Evolutionary conservation across 768 basidiomycete species (phyloP).

Genomic region (Mycena sanguinolenta): DNA sequence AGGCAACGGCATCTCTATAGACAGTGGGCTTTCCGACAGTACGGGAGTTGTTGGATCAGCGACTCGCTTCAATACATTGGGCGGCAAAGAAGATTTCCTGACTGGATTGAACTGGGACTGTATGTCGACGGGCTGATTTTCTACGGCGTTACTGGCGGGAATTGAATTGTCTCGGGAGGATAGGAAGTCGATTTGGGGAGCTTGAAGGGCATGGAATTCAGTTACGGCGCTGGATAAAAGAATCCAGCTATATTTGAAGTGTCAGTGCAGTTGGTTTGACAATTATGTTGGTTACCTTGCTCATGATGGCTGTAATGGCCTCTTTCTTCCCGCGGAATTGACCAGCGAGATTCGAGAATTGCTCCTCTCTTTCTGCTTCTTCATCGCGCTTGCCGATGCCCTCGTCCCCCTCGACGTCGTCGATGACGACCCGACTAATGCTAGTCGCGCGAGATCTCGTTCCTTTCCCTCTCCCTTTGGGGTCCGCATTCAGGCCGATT

Average conservation of each 20-base stretch:
- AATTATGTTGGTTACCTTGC: constrained; percentile 64
- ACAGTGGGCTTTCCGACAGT: constrained; percentile 23
- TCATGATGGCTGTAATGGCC: constrained; percentile 80
- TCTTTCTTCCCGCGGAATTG: constrained; percentile 80
- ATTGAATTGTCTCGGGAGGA: constrained; percentile 47
- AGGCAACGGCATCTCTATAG: constrained; percentile 8
- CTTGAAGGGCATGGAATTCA: constrained; percentile 63
- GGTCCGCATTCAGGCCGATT: constrained; percentile 59
- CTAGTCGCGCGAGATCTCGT: constrained; percentile 35
- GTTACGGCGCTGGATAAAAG: constrained; percentile 65
- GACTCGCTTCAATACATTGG: constrained; percentile 4
- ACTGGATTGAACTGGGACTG: background rate
- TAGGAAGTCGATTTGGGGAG: constrained; percentile 58
- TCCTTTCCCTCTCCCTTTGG: constrained; percentile 55
- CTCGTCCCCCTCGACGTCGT: constrained; percentile 61
- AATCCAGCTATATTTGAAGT: constrained; percentile 62
- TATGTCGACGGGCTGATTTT: background rate
- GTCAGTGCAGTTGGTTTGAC: constrained; percentile 18
- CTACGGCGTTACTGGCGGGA: constrained; percentile 20
- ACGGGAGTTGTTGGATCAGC: background rate
- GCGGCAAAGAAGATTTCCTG: background rate
- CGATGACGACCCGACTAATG: constrained; percentile 42
- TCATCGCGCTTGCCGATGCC: constrained; percentile 65
- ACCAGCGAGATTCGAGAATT: constrained; percentile 75
- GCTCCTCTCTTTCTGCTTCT: constrained; percentile 72